Evolutionary conservation across 2,329 filamentous ascomycete genomes (phyloP).

Genomic region (Verruconis gallopava): DNA sequence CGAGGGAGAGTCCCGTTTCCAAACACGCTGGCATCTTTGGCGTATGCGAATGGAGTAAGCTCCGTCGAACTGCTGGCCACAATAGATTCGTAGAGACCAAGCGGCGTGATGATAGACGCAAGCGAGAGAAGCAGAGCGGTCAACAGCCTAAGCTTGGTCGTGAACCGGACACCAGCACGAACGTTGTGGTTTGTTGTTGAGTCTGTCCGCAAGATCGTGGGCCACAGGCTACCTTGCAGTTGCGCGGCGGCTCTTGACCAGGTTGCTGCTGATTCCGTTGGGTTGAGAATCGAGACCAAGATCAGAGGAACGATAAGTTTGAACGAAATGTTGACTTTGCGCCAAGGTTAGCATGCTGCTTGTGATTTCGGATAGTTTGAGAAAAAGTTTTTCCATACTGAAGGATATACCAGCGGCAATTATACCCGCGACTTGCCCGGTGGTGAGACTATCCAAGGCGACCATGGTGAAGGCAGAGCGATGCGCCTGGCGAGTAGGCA

Average conservation of each 20-base stretch:
- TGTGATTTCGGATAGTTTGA: too few species aligned
- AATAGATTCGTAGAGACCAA: constrained; percentile 33
- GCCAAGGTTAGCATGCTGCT: too few species aligned
- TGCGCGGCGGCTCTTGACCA: constrained; percentile 26
- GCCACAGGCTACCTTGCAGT: constrained; percentile 32
- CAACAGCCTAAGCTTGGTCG: constrained; percentile 18
- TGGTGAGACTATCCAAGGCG: constrained; percentile 15
- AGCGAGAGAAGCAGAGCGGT: constrained; percentile 24
- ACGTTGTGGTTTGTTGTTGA: constrained; percentile 22
- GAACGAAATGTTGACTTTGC: not conserved
- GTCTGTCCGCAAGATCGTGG: constrained; percentile 28
- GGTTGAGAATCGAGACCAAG: constrained; percentile 27
- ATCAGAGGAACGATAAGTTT: constrained; percentile 5
- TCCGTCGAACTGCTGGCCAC: constrained; percentile 13
- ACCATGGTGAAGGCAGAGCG: not conserved
- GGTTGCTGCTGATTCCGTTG: constrained; percentile 24
- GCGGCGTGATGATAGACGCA: constrained; percentile 33
- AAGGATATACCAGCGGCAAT: constrained; percentile 27
- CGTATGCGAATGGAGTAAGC: constrained; percentile 24
- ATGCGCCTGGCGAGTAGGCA: not conserved
- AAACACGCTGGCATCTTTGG: constrained; percentile 25
- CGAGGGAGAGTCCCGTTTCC: constrained; percentile 28
- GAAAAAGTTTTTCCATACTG: constrained; percentile 15
- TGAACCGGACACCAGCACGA: constrained; percentile 16
- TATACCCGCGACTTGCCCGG: constrained; percentile 28